phyloP scores from a whole-genome alignment of 257 asterid species.

The Avicennia marina region DNA sequence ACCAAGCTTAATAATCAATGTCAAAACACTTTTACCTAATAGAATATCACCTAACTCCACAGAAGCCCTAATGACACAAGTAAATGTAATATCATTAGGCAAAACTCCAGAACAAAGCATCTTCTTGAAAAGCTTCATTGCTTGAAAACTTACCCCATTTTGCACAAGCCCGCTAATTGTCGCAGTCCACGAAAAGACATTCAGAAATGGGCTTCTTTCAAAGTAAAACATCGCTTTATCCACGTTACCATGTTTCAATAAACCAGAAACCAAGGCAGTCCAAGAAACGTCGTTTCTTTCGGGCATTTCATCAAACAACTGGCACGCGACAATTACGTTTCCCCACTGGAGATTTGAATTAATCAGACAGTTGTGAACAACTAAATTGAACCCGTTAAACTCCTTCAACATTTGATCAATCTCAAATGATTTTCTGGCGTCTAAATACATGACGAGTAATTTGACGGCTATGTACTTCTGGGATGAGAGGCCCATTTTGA shows the following conservation, averaged over 20 bases:
- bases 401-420: slow-evolving; percentile 60
- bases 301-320: slow-evolving; percentile 85
- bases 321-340: slow-evolving; percentile 33
- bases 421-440: slow-evolving; percentile 40
- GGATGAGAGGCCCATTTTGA: slow-evolving; percentile 64
- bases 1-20: slow-evolving; percentile 53
- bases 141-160: slow-evolving; percentile 44
- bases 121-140: slow-evolving; percentile 38
- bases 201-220: slow-evolving; percentile 39
- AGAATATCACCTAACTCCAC: slow-evolving; percentile 45
- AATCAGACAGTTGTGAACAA: slow-evolving; percentile 69
- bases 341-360: slow-evolving; percentile 54
- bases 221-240: slow-evolving; percentile 59
- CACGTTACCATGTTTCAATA: slow-evolving; percentile 48
- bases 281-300: slow-evolving; percentile 71
- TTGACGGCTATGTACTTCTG: slow-evolving; percentile 53
- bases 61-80: slow-evolving; percentile 50
- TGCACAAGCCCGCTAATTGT: slow-evolving; percentile 63
- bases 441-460: slow-evolving; percentile 56
- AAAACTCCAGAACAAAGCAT: slow-evolving; percentile 48
- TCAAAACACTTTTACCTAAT: slow-evolving; percentile 53
- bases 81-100: slow-evolving; percentile 73
- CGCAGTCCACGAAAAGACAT: slow-evolving; percentile 70
- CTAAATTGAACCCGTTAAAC: slow-evolving; percentile 64
- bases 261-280: slow-evolving; percentile 68